These are phyloP conservation scores for Elaeis oleifera DNA, from an alignment of 202 grass and related monocot species.

Conservation along the genomic window DNA sequence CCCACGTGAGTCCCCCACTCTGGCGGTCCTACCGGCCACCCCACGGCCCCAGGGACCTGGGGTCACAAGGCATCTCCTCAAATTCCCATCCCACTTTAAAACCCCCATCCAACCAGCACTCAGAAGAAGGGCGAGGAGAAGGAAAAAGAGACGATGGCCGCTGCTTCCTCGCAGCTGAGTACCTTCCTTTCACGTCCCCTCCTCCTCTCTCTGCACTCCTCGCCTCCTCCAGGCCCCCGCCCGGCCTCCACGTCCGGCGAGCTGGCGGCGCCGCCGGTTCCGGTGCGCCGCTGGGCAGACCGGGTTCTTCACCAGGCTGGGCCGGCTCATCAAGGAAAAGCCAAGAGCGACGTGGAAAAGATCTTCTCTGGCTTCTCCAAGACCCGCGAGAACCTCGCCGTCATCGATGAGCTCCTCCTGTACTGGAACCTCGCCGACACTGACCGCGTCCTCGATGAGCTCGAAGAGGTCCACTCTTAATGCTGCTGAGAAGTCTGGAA, in stretches of 20 bases:
- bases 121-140: no score
- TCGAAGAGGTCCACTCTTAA: conserved; percentile 50
- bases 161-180: conserved; percentile 40
- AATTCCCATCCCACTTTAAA: no score
- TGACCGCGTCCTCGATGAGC: conserved; percentile 84
- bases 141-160: not conserved
- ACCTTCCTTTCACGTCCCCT: conserved; percentile 33
- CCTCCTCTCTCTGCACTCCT: not conserved
- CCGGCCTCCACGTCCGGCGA: conserved; percentile 4
- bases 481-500: not conserved
- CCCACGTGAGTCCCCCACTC: no score
- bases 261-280: conserved; percentile 11
- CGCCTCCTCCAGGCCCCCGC: not conserved
- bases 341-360: conserved; percentile 96
- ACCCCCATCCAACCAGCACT: no score
- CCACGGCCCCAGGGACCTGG: no score
- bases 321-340: conserved; percentile 96
- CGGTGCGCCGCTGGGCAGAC: conserved; percentile 66
- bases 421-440: conserved; percentile 99
- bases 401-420: conserved; percentile 95
- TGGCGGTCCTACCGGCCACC: no score
- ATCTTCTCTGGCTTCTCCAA: conserved; percentile 97
- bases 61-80: no score
- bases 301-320: conserved; percentile 86
- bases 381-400: conserved; percentile 87